A percentile compares a stretch with the other conserved stretches of the same genome.
Evolutionary conservation across 495 filamentous ascomycete species (phyloP).

Genomic region (Cairneyella variabilis): DNA sequence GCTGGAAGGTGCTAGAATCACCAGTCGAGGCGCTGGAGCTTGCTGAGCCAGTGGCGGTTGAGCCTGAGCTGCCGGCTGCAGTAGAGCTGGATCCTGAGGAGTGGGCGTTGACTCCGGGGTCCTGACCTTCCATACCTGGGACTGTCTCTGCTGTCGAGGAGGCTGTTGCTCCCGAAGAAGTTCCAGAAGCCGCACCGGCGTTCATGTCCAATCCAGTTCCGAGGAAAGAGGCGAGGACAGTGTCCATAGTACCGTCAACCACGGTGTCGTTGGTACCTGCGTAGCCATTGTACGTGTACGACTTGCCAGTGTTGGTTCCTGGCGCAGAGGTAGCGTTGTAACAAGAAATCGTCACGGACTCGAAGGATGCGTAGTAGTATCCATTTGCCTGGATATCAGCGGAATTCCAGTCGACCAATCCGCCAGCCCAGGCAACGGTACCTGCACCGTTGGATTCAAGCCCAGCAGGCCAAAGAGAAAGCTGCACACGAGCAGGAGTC

Average conservation of each 20-base stretch:
- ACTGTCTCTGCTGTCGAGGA: slow-evolving; percentile 11
- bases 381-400: slow-evolving; percentile 74
- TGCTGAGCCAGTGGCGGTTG: not conserved
- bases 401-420: slow-evolving; percentile 81
- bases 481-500: slow-evolving; percentile 86
- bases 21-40: not conserved
- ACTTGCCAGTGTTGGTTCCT: slow-evolving; percentile 56
- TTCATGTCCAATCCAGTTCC: slow-evolving; percentile 74
- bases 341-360: slow-evolving; percentile 77
- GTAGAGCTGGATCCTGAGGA: not conserved
- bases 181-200: slow-evolving; percentile 28
- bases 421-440: slow-evolving; percentile 90
- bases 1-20: slow-evolving; percentile 3
- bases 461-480: slow-evolving; percentile 96
- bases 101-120: slow-evolving; percentile 14
- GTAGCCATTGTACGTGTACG: slow-evolving; percentile 70
- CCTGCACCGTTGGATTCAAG: slow-evolving; percentile 72
- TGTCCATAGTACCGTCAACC: slow-evolving; percentile 66
- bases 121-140: slow-evolving; percentile 15
- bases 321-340: slow-evolving; percentile 62
- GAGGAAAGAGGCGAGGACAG: slow-evolving; percentile 73
- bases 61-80: not conserved
- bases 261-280: slow-evolving; percentile 71
- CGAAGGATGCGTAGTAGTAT: slow-evolving; percentile 85
- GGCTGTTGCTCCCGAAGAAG: not conserved